Conservation (phyloP, 345 rosid species). For the Dimocarpus longan region DNA sequence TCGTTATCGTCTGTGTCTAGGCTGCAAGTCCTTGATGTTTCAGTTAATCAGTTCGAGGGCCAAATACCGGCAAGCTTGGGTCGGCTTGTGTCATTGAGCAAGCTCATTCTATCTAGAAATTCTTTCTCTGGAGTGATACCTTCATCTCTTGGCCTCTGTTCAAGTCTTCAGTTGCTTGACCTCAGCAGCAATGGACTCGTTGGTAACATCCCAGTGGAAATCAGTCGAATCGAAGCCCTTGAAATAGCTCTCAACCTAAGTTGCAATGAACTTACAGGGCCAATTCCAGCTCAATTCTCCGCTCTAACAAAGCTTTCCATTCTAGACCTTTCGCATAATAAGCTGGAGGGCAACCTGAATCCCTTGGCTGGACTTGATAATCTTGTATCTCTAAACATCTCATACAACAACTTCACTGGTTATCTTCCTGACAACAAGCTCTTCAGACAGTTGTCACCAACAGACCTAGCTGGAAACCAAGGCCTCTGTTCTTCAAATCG, state of each 20-base stretch:
- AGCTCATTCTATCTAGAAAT: slow-evolving; percentile 67
- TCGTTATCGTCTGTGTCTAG: slow-evolving; percentile 63
- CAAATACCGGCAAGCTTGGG: slow-evolving; percentile 77
- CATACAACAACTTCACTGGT: slow-evolving; percentile 81
- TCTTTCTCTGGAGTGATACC: slow-evolving; percentile 75
- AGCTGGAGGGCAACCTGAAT: slow-evolving; percentile 65
- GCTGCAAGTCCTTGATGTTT: slow-evolving; percentile 80
- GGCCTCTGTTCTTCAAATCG: slow-evolving; percentile 64
- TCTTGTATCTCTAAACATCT: slow-evolving; percentile 80
- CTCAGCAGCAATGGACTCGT: slow-evolving; percentile 77
- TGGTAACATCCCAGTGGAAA: slow-evolving; percentile 69
- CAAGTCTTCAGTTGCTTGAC: slow-evolving; percentile 88
- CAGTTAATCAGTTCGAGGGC: slow-evolving; percentile 57
- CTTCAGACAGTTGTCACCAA: slow-evolving; percentile 61
- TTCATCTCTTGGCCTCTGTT: slow-evolving; percentile 64
- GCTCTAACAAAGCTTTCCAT: slow-evolving; percentile 81
- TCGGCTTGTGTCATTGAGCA: slow-evolving; percentile 63
- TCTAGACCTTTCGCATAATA: slow-evolving; percentile 81
- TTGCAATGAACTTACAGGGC: slow-evolving; percentile 71
- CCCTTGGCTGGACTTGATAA: slow-evolving; percentile 66
- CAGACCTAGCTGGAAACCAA: slow-evolving; percentile 60
- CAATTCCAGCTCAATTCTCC: slow-evolving; percentile 68
- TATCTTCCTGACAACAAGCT: slow-evolving; percentile 87
- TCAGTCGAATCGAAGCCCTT: slow-evolving; percentile 72
- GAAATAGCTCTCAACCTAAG: slow-evolving; percentile 93